phyloP scores from a whole-genome alignment of 768 basidiomycete species.

The Leccinum variicolor region DNA sequence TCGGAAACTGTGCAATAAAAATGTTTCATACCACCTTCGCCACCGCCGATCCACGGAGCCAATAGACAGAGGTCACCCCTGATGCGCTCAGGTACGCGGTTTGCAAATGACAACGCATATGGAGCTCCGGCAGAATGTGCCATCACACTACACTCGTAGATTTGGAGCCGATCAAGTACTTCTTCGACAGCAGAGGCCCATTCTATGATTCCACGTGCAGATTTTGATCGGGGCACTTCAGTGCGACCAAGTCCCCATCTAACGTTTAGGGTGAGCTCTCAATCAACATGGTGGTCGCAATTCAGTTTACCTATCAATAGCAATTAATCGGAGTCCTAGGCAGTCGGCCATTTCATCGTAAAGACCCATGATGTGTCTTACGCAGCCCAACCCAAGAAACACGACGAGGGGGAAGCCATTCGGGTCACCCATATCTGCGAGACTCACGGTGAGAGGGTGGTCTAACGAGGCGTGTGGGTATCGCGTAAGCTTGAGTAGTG shows the following conservation, averaged over 20 bases:
- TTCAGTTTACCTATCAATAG: constrained; percentile 76
- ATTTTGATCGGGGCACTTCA: constrained; percentile 58
- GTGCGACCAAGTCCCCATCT: constrained; percentile 95
- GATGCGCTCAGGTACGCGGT: constrained; percentile 69
- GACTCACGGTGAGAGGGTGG: constrained; percentile 76
- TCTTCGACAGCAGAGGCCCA: constrained; percentile 92
- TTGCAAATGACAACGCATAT: constrained; percentile 87
- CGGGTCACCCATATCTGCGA: constrained; percentile 88
- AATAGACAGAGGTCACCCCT: constrained; percentile 83
- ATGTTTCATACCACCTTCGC: constrained; percentile 71
- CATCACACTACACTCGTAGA: constrained; percentile 82
- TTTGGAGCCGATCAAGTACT: constrained; percentile 75
- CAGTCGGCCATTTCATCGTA: constrained; percentile 96
- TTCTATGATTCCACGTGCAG: constrained; percentile 76
- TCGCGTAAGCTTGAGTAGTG: constrained; percentile 72
- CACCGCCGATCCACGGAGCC: constrained; percentile 95
- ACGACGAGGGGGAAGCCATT: constrained; percentile 87
- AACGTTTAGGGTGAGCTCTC: constrained; percentile 13
- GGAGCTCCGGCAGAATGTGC: constrained; percentile 96
- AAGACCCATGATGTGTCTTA: constrained; percentile 90
- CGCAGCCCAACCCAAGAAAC: constrained; percentile 92
- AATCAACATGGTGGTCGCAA: not conserved
- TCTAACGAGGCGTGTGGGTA: constrained; percentile 76
- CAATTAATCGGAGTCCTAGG: constrained; percentile 83
- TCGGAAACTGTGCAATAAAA: not conserved